phyloP scores from a whole-genome alignment of 148 eudicot species.

The Dianthus caryophyllus region DNA sequence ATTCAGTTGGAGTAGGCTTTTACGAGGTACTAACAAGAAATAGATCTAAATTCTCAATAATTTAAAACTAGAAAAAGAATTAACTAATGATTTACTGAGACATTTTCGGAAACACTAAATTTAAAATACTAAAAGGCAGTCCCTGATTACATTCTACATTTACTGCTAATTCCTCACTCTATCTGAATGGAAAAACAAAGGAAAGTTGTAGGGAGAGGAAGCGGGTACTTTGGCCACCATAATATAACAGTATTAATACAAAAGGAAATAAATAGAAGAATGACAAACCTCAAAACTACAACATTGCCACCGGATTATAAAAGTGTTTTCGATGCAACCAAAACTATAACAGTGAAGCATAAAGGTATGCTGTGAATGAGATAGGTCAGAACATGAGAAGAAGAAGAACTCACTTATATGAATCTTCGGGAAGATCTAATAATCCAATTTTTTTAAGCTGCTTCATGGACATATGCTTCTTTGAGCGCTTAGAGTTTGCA shows the following conservation, averaged over 20 bases:
- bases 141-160: no score
- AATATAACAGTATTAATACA: not conserved
- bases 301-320: not conserved
- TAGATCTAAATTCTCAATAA: not conserved
- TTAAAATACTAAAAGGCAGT: not conserved
- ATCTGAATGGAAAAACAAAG: no score
- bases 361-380: not conserved
- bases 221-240: not conserved
- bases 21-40: not conserved
- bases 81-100: not conserved
- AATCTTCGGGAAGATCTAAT: slow-evolving; percentile 51
- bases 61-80: not conserved
- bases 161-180: no score
- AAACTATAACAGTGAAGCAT: not conserved
- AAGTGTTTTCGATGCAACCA: not conserved
- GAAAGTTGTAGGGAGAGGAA: not conserved
- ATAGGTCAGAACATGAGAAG: not conserved
- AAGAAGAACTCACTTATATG: slow-evolving; percentile 49
- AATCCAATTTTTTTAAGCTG: slow-evolving; percentile 62
- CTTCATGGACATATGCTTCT: slow-evolving; percentile 69
- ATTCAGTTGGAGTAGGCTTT: not conserved
- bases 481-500: slow-evolving; percentile 68
- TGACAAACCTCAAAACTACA: not conserved
- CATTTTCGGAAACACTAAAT: not conserved
- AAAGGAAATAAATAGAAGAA: not conserved